Conservation (phyloP, 1,284 basidiomycete genomes). For the Macrocybe sp. region DNA sequence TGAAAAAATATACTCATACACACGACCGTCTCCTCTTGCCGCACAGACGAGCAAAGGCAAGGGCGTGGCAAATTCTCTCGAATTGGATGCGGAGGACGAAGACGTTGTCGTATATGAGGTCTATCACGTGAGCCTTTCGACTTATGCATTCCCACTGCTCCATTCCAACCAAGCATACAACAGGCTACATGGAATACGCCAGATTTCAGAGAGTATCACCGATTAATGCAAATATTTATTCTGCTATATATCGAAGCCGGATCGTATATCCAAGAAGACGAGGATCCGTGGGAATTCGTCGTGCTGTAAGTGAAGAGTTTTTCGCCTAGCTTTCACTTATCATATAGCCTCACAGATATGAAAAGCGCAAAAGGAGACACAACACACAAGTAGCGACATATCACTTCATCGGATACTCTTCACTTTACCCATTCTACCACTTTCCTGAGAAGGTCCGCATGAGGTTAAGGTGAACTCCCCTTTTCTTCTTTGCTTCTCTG, state of each 20-base stretch:
- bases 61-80: slow-evolving; percentile 22
- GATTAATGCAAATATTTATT: slow-evolving; percentile 94
- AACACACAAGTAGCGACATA: slow-evolving; percentile 55
- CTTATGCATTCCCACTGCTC: slow-evolving; percentile 2
- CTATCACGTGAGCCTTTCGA: slow-evolving; percentile 67
- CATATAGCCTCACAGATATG: slow-evolving; percentile 52
- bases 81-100: slow-evolving; percentile 46
- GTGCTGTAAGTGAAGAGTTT: slow-evolving; percentile 52
- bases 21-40: slow-evolving; percentile 39
- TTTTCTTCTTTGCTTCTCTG: slow-evolving; percentile 1
- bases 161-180: neutral
- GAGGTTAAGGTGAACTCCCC: slow-evolving; percentile 64
- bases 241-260: slow-evolving; percentile 94
- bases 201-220: slow-evolving; percentile 90
- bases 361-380: slow-evolving; percentile 67
- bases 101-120: slow-evolving; percentile 75
- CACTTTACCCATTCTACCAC: slow-evolving; percentile 90
- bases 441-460: slow-evolving; percentile 86
- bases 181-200: slow-evolving; percentile 83
- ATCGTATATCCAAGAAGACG: slow-evolving; percentile 88
- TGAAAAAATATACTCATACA: slow-evolving; percentile 73
- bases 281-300: slow-evolving; percentile 87
- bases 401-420: slow-evolving; percentile 91
- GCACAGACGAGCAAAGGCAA: slow-evolving; percentile 49
- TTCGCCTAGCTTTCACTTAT: slow-evolving; percentile 6